Percentiles rank a stretch among this genome's conserved stretches.
Evolutionary conservation across 148 eudicot species (phyloP).

Genomic region (Polygonum maritimum): DNA sequence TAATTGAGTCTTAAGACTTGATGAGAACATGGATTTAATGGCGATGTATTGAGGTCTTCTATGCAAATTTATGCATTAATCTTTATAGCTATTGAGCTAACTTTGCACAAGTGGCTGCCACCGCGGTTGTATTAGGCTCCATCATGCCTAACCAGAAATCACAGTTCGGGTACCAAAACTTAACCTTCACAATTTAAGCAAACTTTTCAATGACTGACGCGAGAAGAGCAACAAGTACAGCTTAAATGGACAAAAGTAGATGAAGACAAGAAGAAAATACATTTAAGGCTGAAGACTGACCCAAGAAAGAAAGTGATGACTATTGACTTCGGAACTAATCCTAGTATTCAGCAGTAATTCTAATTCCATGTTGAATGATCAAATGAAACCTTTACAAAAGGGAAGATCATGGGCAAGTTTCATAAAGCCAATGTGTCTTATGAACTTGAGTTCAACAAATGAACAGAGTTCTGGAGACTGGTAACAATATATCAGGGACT

Average conservation of each 20-base stretch:
- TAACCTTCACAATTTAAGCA: not conserved
- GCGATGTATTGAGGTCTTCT: no score
- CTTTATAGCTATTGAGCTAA: no score
- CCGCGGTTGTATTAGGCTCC: no score
- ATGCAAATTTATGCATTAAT: no score
- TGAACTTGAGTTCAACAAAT: not conserved
- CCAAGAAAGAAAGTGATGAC: not conserved
- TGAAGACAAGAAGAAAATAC: not conserved
- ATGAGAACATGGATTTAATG: no score
- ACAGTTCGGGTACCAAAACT: not conserved
- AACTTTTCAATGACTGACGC: not conserved
- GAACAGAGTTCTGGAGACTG: not conserved
- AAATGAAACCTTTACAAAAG: not conserved
- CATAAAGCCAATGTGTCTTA: not conserved
- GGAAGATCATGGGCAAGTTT: not conserved
- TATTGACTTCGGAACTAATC: not conserved
- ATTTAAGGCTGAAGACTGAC: no score
- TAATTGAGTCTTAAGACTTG: no score
- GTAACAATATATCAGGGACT: conserved; percentile 5
- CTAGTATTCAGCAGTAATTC: not conserved
- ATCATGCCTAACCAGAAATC: not conserved
- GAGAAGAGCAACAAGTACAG: not conserved
- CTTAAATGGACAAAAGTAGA: not conserved
- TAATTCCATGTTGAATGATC: not conserved
- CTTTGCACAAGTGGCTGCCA: no score